phyloP scores from a whole-genome alignment of 2,329 filamentous ascomycete species.

The Emmonsia crescens region DNA sequence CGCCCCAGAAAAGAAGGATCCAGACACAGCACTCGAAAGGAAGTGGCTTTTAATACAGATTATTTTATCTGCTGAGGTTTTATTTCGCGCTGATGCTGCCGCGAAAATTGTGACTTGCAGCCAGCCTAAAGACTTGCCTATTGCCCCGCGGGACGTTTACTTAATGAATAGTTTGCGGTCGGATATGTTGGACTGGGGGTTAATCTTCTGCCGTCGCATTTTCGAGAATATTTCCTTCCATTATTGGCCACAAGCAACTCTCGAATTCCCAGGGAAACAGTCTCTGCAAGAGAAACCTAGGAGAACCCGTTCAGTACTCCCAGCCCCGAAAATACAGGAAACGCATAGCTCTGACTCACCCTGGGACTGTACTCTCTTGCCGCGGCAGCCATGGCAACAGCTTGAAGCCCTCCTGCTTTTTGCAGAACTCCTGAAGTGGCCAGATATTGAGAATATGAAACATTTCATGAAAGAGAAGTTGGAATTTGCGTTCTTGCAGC shows the following conservation, averaged over 20 bases:
- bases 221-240: conserved; percentile 40
- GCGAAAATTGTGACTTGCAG: conserved; percentile 32
- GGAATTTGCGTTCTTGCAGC: conserved; percentile 13
- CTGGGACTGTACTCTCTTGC: conserved; percentile 28
- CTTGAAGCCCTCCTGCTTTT: conserved; percentile 42
- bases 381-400: conserved; percentile 31
- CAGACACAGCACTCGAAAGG: conserved; percentile 30
- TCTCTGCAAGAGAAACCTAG: background rate
- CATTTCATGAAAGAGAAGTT: conserved; percentile 28
- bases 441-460: conserved; percentile 30
- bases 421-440: conserved; percentile 42
- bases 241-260: conserved; percentile 10
- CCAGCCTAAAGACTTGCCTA: conserved; percentile 27
- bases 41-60: conserved; percentile 47
- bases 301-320: conserved; percentile 3
- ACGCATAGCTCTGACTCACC: conserved; percentile 11
- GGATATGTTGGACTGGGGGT: conserved; percentile 47
- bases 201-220: conserved; percentile 43
- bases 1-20: conserved; percentile 17
- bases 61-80: conserved; percentile 43
- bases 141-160: conserved; percentile 35
- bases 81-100: conserved; percentile 43
- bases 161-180: conserved; percentile 38
- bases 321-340: background rate
- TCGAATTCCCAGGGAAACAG: background rate